Evolutionary conservation across 2,329 filamentous ascomycete species (phyloP).

Genomic region (Gaeumannomyces tritici): DNA sequence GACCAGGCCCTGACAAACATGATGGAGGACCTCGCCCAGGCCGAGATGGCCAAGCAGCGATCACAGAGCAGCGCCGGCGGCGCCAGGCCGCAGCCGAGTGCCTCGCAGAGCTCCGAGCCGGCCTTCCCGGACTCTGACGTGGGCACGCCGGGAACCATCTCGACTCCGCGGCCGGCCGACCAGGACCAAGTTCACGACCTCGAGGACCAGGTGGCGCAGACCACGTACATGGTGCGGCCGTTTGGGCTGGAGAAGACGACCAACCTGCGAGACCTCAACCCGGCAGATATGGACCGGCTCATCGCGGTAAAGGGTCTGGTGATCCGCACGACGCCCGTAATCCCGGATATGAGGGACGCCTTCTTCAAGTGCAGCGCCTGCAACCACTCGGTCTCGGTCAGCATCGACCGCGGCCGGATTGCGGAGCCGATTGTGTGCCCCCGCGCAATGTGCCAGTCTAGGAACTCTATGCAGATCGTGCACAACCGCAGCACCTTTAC

Average conservation of each 20-base stretch:
- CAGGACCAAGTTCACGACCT: constrained; percentile 43
- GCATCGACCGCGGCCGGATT: constrained; percentile 92
- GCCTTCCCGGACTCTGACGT: constrained; percentile 74
- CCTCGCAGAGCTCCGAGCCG: constrained; percentile 60
- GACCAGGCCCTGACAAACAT: constrained; percentile 89
- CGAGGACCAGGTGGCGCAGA: constrained; percentile 72
- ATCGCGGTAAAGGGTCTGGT: constrained; percentile 93
- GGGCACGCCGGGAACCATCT: constrained; percentile 21
- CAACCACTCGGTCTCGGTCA: constrained; percentile 81
- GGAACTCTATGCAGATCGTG: constrained; percentile 96
- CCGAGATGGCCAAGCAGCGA: constrained; percentile 64
- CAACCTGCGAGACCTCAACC: constrained; percentile 90
- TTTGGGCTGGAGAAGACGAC: constrained; percentile 80
- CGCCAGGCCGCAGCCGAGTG: constrained; percentile 29
- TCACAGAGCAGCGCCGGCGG: constrained; percentile 42
- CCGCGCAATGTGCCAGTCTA: constrained; percentile 67
- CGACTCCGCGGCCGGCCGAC: constrained; percentile 32
- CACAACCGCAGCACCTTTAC: constrained; percentile 93
- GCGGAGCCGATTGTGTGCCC: constrained; percentile 88
- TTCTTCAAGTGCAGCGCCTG: constrained; percentile 96
- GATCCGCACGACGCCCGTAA: constrained; percentile 90
- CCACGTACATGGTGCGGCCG: constrained; percentile 76
- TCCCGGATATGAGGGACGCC: constrained; percentile 97
- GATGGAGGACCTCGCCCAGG: constrained; percentile 81
- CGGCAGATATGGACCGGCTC: constrained; percentile 91